A percentile compares a stretch with the other conserved stretches of the same genome.
Evolutionary conservation across 768 basidiomycete genomes (phyloP).

Genomic region (Collybiopsis luxurians): DNA sequence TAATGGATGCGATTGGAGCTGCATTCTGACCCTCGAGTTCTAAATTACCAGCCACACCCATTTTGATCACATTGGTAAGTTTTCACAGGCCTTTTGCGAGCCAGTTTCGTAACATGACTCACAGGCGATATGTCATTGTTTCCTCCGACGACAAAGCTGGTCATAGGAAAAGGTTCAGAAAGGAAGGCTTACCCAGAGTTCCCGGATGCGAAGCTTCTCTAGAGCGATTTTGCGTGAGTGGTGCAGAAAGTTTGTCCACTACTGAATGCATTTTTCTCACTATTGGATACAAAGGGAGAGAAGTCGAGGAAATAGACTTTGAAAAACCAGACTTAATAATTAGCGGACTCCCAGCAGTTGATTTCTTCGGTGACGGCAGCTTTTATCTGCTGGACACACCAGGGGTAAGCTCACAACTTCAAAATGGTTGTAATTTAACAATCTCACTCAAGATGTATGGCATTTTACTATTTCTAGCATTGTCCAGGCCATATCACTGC

Average conservation of each 20-base stretch:
- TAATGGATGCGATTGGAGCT: no score
- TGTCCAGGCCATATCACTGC: slow-evolving; percentile 16
- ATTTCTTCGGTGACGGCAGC: slow-evolving; percentile 23
- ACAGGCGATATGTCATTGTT: slow-evolving; percentile 20
- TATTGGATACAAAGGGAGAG: slow-evolving; percentile 17
- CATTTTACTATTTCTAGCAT: no score
- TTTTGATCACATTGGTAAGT: no score
- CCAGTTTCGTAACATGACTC: not conserved
- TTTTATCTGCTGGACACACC: slow-evolving; percentile 19
- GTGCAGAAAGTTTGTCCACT: no score
- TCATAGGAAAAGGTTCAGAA: slow-evolving; percentile 12
- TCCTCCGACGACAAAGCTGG: slow-evolving; percentile 14
- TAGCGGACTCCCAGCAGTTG: slow-evolving; percentile 15
- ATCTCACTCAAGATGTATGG: no score
- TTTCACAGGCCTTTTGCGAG: no score
- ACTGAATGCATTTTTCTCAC: no score
- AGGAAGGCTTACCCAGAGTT: not conserved
- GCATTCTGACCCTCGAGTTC: no score
- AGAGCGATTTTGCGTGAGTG: slow-evolving; percentile 17
- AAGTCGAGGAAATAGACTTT: slow-evolving; percentile 12
- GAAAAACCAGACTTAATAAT: slow-evolving; percentile 12
- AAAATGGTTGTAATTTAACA: not conserved
- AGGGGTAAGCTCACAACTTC: slow-evolving; percentile 11
- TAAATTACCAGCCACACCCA: no score
- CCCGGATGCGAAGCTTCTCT: slow-evolving; percentile 11